Evolutionary conservation across 495 filamentous ascomycete genomes (phyloP).

Genomic region (Penicillium bialowiezense): DNA sequence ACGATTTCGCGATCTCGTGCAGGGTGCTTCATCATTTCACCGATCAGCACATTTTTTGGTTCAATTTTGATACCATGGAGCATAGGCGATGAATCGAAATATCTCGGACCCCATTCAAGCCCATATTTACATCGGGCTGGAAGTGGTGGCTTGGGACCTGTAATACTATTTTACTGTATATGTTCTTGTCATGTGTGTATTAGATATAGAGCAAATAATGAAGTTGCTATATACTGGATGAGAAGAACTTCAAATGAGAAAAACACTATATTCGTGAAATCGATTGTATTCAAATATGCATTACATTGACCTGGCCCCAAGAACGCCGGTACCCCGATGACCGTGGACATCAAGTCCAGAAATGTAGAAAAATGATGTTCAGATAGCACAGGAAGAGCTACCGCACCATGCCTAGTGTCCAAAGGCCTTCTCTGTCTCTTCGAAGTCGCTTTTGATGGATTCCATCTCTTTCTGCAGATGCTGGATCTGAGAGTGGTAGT

Average conservation of each 20-base stretch:
- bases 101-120: not conserved
- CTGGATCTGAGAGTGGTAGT: conserved; percentile 84
- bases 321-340: conserved; percentile 30
- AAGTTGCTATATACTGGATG: conserved; percentile 9
- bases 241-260: not conserved
- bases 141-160: conserved; percentile 16
- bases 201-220: conserved; percentile 21
- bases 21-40: not conserved
- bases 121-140: not conserved
- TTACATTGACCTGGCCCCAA: conserved; percentile 19
- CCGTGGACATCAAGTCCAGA: conserved; percentile 14
- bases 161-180: conserved; percentile 41
- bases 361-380: conserved; percentile 11
- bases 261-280: conserved; percentile 1
- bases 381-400: conserved; percentile 1
- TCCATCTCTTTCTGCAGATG: conserved; percentile 81
- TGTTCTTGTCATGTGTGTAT: conserved; percentile 18
- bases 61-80: not conserved
- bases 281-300: conserved; percentile 25
- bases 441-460: conserved; percentile 73
- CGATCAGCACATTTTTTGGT: not conserved
- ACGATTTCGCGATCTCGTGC: conserved; percentile 5
- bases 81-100: not conserved
- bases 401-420: conserved; percentile 12
- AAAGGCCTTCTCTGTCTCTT: conserved; percentile 63